phyloP scores from a whole-genome alignment of 805 yeast genomes.

The Candida vaughaniae region DNA sequence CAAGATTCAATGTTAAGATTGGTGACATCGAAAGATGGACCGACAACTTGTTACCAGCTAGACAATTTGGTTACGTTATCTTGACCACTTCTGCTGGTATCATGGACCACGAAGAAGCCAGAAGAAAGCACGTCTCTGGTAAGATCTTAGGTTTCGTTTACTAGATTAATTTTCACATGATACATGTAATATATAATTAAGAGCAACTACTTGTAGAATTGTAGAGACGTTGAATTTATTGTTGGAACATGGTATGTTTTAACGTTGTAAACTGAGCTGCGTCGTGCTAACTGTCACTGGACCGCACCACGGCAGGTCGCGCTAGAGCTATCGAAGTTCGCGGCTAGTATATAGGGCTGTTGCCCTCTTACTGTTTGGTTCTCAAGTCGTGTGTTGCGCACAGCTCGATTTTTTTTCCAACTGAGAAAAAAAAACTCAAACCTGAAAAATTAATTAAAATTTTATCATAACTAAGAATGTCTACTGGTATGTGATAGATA shows the following conservation, averaged over 20 bases:
- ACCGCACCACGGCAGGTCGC: too few relatives aligned
- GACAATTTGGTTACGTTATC: constrained; percentile 98
- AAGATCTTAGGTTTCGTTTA: constrained; percentile 97
- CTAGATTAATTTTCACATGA: constrained; percentile 40
- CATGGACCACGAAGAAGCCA: constrained; percentile 99
- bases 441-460: constrained; percentile 14
- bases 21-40: constrained; percentile 98
- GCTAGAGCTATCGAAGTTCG: too few relatives aligned
- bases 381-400: constrained; percentile 9
- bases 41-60: constrained; percentile 96
- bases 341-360: too few relatives aligned
- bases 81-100: constrained; percentile 99
- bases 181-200: constrained; percentile 10
- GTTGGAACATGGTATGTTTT: too few relatives aligned
- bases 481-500: constrained; percentile 31
- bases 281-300: too few relatives aligned
- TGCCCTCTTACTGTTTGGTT: too few relatives aligned
- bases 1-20: constrained; percentile 96
- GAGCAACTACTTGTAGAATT: not conserved
- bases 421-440: constrained; percentile 11
- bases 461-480: constrained; percentile 25
- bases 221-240: too few relatives aligned
- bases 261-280: too few relatives aligned
- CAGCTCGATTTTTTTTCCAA: constrained; percentile 1
- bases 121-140: constrained; percentile 99